These are phyloP conservation scores for Boletus huronensis DNA, from an alignment of 768 basidiomycete species.

Conservation along the genomic window DNA sequence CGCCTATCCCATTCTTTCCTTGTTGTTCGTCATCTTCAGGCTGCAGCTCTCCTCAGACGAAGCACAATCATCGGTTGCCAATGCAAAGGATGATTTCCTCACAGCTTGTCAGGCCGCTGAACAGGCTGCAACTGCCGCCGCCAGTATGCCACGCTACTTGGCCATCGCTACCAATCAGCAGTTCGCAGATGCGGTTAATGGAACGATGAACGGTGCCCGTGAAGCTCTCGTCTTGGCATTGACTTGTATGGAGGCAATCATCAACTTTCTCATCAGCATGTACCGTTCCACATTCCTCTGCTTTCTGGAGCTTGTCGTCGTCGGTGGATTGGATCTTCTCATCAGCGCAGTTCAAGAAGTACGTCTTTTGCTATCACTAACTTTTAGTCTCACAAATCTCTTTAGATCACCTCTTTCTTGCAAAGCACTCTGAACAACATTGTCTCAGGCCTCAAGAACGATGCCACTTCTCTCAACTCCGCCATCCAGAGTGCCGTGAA, in stretches of 20 bases:
- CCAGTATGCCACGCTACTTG: conserved; percentile 86
- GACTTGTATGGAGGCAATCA: conserved; percentile 81
- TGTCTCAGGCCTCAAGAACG: conserved; percentile 69
- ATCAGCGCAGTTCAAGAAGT: conserved; percentile 85
- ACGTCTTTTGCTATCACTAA: conserved; percentile 22
- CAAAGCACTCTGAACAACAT: conserved; percentile 54
- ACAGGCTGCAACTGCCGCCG: conserved; percentile 72
- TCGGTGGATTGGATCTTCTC: conserved; percentile 74
- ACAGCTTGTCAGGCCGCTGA: conserved; percentile 85
- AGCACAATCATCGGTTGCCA: conserved; percentile 62
- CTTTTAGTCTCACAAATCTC: conserved; percentile 6
- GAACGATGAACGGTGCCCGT: conserved; percentile 71
- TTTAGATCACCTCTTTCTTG: conserved; percentile 70
- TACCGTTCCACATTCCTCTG: conserved; percentile 94
- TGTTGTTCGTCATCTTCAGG: conserved; percentile 83
- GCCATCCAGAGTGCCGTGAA: conserved; percentile 61
- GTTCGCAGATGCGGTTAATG: conserved; percentile 76
- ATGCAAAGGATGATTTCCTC: conserved; percentile 72
- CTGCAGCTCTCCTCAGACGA: conserved; percentile 70
- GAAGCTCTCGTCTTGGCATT: conserved; percentile 68
- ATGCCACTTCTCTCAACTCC: conserved; percentile 64
- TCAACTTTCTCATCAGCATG: conserved; percentile 88
- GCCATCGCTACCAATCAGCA: conserved; percentile 81
- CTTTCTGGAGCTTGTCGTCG: conserved; percentile 85
- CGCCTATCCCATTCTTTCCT: conserved; percentile 85